Percentiles rank a stretch among this genome's conserved stretches.
These are phyloP conservation scores for Pseudonitzschia delicatissima DNA, from an alignment of 108 stramenopile genomes.

Conservation along the genomic window DNA sequence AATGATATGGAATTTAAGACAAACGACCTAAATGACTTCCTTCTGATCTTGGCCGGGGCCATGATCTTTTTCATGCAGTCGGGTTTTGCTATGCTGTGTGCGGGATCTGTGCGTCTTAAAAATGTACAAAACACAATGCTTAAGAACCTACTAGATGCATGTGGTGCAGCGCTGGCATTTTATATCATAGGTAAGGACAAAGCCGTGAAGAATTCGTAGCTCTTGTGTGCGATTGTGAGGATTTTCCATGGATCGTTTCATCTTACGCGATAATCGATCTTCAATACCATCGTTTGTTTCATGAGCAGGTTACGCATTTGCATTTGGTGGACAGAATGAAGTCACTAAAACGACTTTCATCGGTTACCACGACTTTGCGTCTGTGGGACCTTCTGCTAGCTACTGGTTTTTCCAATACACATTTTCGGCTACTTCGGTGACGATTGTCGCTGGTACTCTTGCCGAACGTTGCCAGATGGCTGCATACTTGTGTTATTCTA, in stretches of 20 bases:
- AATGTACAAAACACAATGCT: constrained; percentile 86
- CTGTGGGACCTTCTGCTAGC: constrained; percentile 31
- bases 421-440: constrained; percentile 80
- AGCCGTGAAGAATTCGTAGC: background rate
- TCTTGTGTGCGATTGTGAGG: background rate
- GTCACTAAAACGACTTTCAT: constrained; percentile 48
- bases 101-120: constrained; percentile 76
- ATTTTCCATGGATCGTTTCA: background rate
- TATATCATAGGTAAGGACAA: constrained; percentile 53
- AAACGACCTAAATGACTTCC: constrained; percentile 21
- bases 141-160: constrained; percentile 83
- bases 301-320: constrained; percentile 72
- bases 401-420: constrained; percentile 86
- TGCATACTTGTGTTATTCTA: constrained; percentile 77
- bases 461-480: constrained; percentile 87
- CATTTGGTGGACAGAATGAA: constrained; percentile 58
- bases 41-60: constrained; percentile 38
- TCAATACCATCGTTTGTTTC: background rate
- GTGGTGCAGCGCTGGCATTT: constrained; percentile 72
- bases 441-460: constrained; percentile 91
- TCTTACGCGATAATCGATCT: background rate
- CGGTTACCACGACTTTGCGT: constrained; percentile 52
- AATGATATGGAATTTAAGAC: background rate
- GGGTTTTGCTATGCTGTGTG: constrained; percentile 85
- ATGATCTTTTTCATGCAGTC: constrained; percentile 72